These are phyloP conservation scores for Mikania micrantha DNA, from an alignment of 129 eudicot genomes.

Conservation along the genomic window DNA sequence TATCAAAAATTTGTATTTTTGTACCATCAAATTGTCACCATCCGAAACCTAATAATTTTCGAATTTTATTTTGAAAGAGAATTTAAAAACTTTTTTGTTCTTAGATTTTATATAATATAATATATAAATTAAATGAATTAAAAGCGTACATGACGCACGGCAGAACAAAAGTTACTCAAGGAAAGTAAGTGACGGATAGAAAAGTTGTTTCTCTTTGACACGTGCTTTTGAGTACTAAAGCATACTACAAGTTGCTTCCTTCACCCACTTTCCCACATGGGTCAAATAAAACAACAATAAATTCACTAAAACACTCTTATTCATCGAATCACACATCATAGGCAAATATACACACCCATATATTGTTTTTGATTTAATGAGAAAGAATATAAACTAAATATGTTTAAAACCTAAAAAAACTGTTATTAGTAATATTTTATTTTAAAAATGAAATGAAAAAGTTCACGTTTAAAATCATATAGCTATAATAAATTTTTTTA, in stretches of 20 bases:
- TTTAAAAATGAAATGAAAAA: too few species aligned
- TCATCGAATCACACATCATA: background rate
- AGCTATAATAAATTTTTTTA: too few species aligned
- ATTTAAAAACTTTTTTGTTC: too few species aligned
- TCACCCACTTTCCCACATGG: slow-evolving; percentile 24
- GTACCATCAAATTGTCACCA: slow-evolving; percentile 1
- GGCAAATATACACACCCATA: background rate
- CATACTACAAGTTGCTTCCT: slow-evolving; percentile 8
- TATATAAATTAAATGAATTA: background rate
- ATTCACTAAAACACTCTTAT: slow-evolving; percentile 7
- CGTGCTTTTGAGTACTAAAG: slow-evolving; percentile 11
- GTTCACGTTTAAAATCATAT: too few species aligned
- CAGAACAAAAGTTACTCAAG: background rate
- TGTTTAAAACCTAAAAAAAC: too few species aligned
- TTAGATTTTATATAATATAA: too few species aligned
- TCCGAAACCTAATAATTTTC: background rate
- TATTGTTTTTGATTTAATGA: too few species aligned
- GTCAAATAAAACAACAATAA: slow-evolving; percentile 20
- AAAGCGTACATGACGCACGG: background rate
- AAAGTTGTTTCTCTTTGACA: slow-evolving; percentile 2
- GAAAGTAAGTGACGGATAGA: slow-evolving; percentile 2
- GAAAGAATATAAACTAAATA: too few species aligned
- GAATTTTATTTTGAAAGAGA: background rate
- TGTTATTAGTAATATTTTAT: too few species aligned
- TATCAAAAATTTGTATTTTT: background rate